Conservation (phyloP, 805 yeast genomes). For the Nadsonia fulvescens region DNA sequence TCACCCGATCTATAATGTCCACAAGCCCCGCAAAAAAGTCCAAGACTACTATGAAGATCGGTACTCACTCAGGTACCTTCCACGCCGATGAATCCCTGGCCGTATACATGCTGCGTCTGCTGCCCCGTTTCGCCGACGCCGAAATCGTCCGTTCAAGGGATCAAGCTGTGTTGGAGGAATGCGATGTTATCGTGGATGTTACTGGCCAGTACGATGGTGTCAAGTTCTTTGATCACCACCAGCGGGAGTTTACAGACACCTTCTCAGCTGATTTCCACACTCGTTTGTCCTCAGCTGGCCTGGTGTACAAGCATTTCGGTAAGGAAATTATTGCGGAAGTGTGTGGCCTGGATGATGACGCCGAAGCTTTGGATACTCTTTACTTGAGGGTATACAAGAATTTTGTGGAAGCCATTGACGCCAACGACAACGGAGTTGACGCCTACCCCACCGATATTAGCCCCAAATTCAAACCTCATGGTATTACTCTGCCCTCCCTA, state of each 20-base stretch:
- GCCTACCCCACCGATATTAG: slow-evolving; percentile 41
- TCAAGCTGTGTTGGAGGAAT: slow-evolving; percentile 60
- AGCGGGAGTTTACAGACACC: slow-evolving; percentile 69
- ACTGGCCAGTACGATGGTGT: slow-evolving; percentile 76
- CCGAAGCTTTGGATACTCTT: slow-evolving; percentile 33
- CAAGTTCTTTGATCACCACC: slow-evolving; percentile 91
- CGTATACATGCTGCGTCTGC: slow-evolving; percentile 58
- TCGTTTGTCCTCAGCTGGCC: slow-evolving; percentile 84
- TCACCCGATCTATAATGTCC: no score
- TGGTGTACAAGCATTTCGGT: slow-evolving; percentile 53
- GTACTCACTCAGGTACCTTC: slow-evolving; percentile 68
- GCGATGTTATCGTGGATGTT: slow-evolving; percentile 91
- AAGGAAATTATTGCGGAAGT: slow-evolving; percentile 26
- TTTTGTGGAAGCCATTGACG: slow-evolving; percentile 83
- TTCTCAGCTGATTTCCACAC: slow-evolving; percentile 47
- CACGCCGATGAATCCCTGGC: slow-evolving; percentile 97
- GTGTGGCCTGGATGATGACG: slow-evolving; percentile 22
- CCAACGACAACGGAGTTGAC: slow-evolving; percentile 85
- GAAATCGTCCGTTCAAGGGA: slow-evolving; percentile 69
- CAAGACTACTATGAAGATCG: slow-evolving; percentile 35
- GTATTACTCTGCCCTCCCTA: slow-evolving; percentile 60
- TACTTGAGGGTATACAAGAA: slow-evolving; percentile 68
- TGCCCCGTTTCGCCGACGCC: slow-evolving; percentile 54
- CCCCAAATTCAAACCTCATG: slow-evolving; percentile 52
- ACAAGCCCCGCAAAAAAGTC: slow-evolving; percentile 9